Base-by-base conservation (phyloP, 306 rosid species). In the Ochetophila trinervis region DNA sequence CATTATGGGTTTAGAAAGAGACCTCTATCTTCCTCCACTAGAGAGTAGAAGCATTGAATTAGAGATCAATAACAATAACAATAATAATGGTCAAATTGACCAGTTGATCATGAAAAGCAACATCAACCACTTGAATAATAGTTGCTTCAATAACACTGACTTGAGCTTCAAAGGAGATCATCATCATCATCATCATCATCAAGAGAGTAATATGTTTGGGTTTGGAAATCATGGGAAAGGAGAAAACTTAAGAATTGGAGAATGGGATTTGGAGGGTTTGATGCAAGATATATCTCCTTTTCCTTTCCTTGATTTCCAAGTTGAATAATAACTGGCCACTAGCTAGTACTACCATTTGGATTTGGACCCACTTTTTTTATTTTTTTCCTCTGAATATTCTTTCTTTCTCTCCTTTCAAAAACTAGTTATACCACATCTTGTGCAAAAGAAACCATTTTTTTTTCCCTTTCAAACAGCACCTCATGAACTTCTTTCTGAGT, bases 251-350 rank as follows among this genome's bases (percentile, higher is more conserved):
- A 85, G 86, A 78, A 57, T 84, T 69, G 94, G 94, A 68, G 85
- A 86, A 74, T 88, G 97, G 97, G 96, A 91, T 50, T 73, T 91
- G 53, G 97, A 91, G 66, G 88, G 95, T 65, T 82, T 88, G 76
- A 88, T 91, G 90, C 92, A 85, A 63, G 96, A 91, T 73, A 74
- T 83, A 10, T 82, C 95, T 76, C 83, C 80, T 79, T 86, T 88
- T 30, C 87, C 93, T 64, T 80, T 80, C 76, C 89, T 80, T 78
- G 90, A 89, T 89, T 86, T 84, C 69, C 81, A 86, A 76, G 81
- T 63, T 82, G 48, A 76, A 75, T 78, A 37, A 78, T 13, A 27
- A 27, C 32, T 27, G 32, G 32, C 32, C 32, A 1, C 32, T 27
- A n/a, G n/a, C n/a, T n/a, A n/a, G n/a, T n/a, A 27, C 32, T 27